A percentile compares a stretch with the other conserved stretches of the same genome.
Conservation (phyloP, 495 filamentous ascomycete genomes). For the Melanomma pulvis-pyrius region DNA sequence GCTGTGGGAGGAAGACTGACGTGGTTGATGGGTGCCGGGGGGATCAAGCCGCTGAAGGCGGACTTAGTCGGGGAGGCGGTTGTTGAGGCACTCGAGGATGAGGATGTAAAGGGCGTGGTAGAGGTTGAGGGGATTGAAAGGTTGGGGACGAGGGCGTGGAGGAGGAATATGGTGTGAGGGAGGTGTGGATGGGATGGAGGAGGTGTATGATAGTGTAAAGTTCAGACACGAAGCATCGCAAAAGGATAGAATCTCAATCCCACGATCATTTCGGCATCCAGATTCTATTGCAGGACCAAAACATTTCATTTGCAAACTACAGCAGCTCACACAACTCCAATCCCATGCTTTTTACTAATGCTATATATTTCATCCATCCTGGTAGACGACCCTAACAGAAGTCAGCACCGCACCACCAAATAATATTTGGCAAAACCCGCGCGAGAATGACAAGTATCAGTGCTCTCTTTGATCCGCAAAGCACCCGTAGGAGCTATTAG, state of each 20-base stretch:
- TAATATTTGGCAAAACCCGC: background rate
- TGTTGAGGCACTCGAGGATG: slow-evolving; percentile 47
- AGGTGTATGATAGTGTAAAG: background rate
- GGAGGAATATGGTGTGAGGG: slow-evolving; percentile 46
- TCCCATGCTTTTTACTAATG: too few relatives aligned
- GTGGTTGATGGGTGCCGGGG: slow-evolving; percentile 76
- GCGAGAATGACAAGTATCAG: slow-evolving; percentile 4
- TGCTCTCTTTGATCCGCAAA: slow-evolving; percentile 21
- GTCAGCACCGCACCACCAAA: background rate
- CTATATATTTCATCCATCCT: too few relatives aligned
- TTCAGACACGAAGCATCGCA: too few relatives aligned
- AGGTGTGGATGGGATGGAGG: background rate
- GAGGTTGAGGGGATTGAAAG: slow-evolving; percentile 47
- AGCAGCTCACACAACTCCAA: too few relatives aligned
- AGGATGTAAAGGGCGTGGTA: slow-evolving; percentile 42
- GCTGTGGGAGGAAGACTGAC: slow-evolving; percentile 72
- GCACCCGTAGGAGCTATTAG: background rate
- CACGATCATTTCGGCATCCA: too few relatives aligned
- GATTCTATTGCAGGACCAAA: too few relatives aligned
- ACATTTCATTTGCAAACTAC: background rate
- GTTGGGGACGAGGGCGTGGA: slow-evolving; percentile 46
- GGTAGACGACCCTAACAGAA: background rate
- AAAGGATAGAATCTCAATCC: too few relatives aligned
- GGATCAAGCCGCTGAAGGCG: slow-evolving; percentile 80
- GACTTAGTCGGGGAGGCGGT: slow-evolving; percentile 75